Conservation (phyloP, 306 rosid species). For the Trifolium subterraneum region DNA sequence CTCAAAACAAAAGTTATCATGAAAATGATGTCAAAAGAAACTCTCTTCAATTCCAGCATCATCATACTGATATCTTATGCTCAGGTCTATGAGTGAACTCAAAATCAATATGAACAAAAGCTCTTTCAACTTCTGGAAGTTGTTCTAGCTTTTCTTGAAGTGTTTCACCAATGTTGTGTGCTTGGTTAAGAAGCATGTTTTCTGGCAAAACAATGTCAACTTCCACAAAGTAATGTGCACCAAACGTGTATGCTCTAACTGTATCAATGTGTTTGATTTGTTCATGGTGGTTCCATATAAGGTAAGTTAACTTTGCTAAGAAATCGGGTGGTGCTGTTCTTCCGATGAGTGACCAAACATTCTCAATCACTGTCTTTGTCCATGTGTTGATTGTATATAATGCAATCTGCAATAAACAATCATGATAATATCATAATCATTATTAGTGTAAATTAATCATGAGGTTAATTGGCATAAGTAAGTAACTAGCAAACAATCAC, state of each 20-base stretch:
- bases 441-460: background rate
- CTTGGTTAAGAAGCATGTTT: conserved; percentile 64
- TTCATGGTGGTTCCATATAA: conserved; percentile 85
- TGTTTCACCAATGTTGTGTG: conserved; percentile 82
- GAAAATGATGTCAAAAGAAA: background rate
- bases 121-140: conserved; percentile 81
- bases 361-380: conserved; percentile 78
- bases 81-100: conserved; percentile 83
- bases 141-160: conserved; percentile 81
- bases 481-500: conserved; percentile 21
- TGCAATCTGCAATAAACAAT: conserved; percentile 68
- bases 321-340: conserved; percentile 83
- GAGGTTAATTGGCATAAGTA: background rate
- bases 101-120: conserved; percentile 83
- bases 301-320: conserved; percentile 68
- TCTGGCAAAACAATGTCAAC: conserved; percentile 81
- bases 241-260: conserved; percentile 84
- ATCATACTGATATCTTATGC: conserved; percentile 67
- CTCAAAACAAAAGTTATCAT: background rate
- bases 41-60: background rate
- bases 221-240: conserved; percentile 79
- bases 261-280: conserved; percentile 80
- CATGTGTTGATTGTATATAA: conserved; percentile 78
- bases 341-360: conserved; percentile 72
- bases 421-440: background rate